Base-by-base conservation (phyloP, 2,329 filamentous ascomycete genomes). In the Ophiobolus disseminans region DNA sequence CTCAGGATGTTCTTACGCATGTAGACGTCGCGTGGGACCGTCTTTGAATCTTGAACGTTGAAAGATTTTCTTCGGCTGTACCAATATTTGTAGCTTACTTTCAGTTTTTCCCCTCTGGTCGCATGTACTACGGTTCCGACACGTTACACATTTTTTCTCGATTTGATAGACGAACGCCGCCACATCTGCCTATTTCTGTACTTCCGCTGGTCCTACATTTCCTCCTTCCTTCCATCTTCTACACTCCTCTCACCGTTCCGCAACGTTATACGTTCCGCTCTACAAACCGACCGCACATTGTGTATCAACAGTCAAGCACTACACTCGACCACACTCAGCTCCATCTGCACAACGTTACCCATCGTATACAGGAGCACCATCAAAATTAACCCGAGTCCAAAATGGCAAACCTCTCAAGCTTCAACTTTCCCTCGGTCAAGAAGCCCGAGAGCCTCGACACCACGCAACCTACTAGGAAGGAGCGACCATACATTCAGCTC, bases 241-340 rank as follows among this genome's bases (percentile, higher is more conserved):
- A 50, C 34, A 45, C 21, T 42, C 34, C 35, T 42, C 30, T 45
- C 44, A 43, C 26, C 32, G 22, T 41, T 31, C 14, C 26, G 25
- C 49, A 35, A 39, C 26, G 32, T 49, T 35, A 17, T 16, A 34
- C 34, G 23, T 19, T 43, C 34, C 31, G 16, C 43, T 40, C 39
- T 48, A 42, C n/a, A 49, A 57, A 46, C 56, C 47, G 37, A 53
- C 42, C 51, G 32, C 50, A 47, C 53, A 50, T 51, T 51, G 53
- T 45, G 60, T 58, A 60, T 57, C 50, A 55, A 21, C 31, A 31
- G 20, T 40, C 50, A 43, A 51, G 53, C 39, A 35, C 44, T 45
- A 31, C 38, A 42, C 52, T 47, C 40, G 41, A 53, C 31, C 28
- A 19, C 25, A 39, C 40, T n/a, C 26, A 17, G 36, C 43, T 48